Evolutionary conservation across 75 land plant genomes (phyloP).

Genomic region (Cunninghamia lanceolata): DNA sequence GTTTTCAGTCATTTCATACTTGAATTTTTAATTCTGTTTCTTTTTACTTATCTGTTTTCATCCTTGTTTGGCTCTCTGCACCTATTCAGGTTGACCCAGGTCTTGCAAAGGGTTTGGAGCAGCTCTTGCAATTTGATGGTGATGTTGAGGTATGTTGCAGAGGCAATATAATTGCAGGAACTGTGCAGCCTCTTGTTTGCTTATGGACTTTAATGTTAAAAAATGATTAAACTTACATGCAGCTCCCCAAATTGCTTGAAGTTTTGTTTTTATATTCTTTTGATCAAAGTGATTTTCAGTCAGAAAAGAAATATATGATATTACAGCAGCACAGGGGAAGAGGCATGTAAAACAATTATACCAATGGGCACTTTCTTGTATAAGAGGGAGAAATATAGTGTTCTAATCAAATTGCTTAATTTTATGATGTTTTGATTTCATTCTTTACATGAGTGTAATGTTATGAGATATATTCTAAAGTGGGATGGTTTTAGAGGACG

Average conservation of each 20-base stretch:
- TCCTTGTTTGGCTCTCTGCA: not conserved
- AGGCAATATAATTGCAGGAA: not conserved
- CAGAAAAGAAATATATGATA: not conserved
- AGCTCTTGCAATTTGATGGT: conserved; percentile 21
- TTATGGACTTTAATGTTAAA: not conserved
- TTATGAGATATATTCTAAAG: not conserved
- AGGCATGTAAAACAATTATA: not conserved
- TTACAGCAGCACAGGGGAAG: not conserved
- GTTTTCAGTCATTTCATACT: conserved; percentile 1
- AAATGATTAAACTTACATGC: not conserved
- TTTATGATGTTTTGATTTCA: not conserved
- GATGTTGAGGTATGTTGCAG: conserved; percentile 28
- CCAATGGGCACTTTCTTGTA: not conserved
- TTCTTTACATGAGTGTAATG: not conserved
- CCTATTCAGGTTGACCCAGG: conserved; percentile 21
- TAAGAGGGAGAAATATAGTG: not conserved
- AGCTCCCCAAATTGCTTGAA: not conserved
- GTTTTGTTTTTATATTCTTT: not conserved
- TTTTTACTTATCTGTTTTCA: not conserved
- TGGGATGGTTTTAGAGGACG: not conserved
- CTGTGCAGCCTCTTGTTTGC: not conserved
- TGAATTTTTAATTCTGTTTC: not conserved
- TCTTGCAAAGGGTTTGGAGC: conserved; percentile 22
- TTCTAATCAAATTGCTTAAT: not conserved
- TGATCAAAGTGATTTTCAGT: not conserved